Evolutionary conservation across 2,329 filamentous ascomycete genomes (phyloP).

Genomic region (Talaromyces verruculosus): DNA sequence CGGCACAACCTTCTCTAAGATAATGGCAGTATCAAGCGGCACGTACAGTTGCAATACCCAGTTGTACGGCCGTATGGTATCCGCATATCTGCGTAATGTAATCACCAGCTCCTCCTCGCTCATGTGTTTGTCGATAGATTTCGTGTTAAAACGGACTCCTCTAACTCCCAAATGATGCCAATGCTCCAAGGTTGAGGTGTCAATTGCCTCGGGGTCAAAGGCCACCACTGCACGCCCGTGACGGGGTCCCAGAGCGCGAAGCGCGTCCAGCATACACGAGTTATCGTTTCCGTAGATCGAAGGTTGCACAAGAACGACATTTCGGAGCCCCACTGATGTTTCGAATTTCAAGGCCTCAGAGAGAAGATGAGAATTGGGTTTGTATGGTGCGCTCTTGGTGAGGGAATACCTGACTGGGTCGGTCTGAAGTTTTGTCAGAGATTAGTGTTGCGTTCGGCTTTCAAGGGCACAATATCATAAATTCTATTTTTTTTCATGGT

Average conservation of each 20-base stretch:
- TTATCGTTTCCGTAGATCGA: constrained; percentile 64
- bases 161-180: constrained; percentile 62
- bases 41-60: constrained; percentile 63
- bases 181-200: constrained; percentile 42
- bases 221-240: constrained; percentile 57
- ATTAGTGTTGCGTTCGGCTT: no score
- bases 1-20: constrained; percentile 53
- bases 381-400: constrained; percentile 52
- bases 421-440: not conserved
- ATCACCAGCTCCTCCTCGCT: constrained; percentile 43
- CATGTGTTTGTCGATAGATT: constrained; percentile 52
- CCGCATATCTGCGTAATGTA: constrained; percentile 51
- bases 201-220: constrained; percentile 51
- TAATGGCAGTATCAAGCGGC: constrained; percentile 51
- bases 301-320: constrained; percentile 61
- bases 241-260: constrained; percentile 50
- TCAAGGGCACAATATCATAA: no score
- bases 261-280: constrained; percentile 56
- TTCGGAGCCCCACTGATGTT: constrained; percentile 51
- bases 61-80: constrained; percentile 50
- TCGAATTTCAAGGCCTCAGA: constrained; percentile 55
- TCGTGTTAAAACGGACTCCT: constrained; percentile 60
- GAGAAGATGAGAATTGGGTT: constrained; percentile 52
- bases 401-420: constrained; percentile 55
- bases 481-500: no score